Base-by-base conservation (phyloP, 192 early-diverging fungal genomes). In the Linnemannia exigua region DNA sequence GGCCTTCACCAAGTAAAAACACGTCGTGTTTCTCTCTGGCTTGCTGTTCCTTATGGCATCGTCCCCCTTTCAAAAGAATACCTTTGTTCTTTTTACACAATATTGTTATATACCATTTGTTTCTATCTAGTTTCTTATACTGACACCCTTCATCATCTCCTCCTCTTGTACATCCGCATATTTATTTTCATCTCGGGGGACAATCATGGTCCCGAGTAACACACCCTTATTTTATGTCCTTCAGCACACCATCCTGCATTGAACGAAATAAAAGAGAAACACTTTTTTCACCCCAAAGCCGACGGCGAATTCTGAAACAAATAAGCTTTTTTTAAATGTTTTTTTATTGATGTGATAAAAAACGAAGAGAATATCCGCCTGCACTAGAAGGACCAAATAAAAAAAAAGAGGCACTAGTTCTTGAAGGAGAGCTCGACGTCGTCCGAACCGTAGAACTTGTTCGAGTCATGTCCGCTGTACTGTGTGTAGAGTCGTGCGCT, bases 381-480 rank as follows among this genome's bases (percentile, higher is more conserved):
- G 51, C 22, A 52, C 51, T 52, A 52, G 51, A 7, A 22, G 22
- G 22, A 52, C 15, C 51, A 8, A n/a, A 15, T 0, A 22, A 52
- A 52, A 14, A n/a, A 52, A n/a, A 2, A n/a, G 5, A 0, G 44
- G 44, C 20, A 19, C 15, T 52, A 52, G 19, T 52, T 52, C 19
- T 75, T 67, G 37, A 82, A 82, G 1, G 80, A 31, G 33, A 82
- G 80, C 37, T 82, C 80, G 0, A 72, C 63, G 15, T 31, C 48
- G 1, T 82, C 80, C 28, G 19, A 3, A 1, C 58, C 80, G 19
- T 82, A 82, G 16, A 67, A 82, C 48, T 76, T 76, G 25, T 25
- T 7, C 14, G 36, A 47, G 20, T 82, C 80, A 69, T 82, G 80
- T 14, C 80, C 80, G 35, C 66, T 76, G 74, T 77, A 73, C 61